Evolutionary conservation across 371 early-diverging fungal genomes (phyloP), one percentile per base, ranked within the genome.

Genomic region (Mucor racemosus): DNA sequence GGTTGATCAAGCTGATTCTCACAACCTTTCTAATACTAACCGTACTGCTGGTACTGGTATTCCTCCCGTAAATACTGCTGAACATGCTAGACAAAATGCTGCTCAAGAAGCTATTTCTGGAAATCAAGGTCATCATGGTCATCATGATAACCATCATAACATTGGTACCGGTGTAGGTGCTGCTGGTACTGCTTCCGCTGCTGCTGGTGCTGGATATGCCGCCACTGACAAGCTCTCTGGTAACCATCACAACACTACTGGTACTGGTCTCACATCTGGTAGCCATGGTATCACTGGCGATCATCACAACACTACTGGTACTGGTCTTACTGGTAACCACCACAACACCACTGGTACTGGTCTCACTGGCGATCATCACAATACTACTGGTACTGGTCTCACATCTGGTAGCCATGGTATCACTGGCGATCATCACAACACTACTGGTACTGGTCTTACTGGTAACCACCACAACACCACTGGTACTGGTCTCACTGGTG

Each of bases 1-100:
- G 55, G 56, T 69, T 7, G 65, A 70, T 58, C 71, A 65, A 65
- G 66, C 70, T 31, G 66, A 66, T 41, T 11, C 42, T 15, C 26
- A 65, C 13, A 61, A 65, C 42, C 65, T 62, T 40, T 65, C 70
- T 35, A 3, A 15, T 1, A 58, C 58, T 9, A 70, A 70, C 44
- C 11, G 11, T 4, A 11, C 38, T 38, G 38, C 38, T 11, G 38
- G 38, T 38, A 38, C 38, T 38, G 38, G 38, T 38, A 38, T 38
- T 11, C 38, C 38, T 38, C 38, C 38, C 4, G 38, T 38, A 38
- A 38, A 60, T 26, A 62, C 65, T 50, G 65, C 69, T 57, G 57
- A 54, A 26, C 65, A 69, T 14, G 57, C 44, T 5, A 33, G 56
- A 31, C 40, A 42, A 11, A 54, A 60, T 39, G 62, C 34, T 50